These are phyloP conservation scores for Clitoria ternatea DNA, from an alignment of 306 rosid genomes.

Conservation along the genomic window DNA sequence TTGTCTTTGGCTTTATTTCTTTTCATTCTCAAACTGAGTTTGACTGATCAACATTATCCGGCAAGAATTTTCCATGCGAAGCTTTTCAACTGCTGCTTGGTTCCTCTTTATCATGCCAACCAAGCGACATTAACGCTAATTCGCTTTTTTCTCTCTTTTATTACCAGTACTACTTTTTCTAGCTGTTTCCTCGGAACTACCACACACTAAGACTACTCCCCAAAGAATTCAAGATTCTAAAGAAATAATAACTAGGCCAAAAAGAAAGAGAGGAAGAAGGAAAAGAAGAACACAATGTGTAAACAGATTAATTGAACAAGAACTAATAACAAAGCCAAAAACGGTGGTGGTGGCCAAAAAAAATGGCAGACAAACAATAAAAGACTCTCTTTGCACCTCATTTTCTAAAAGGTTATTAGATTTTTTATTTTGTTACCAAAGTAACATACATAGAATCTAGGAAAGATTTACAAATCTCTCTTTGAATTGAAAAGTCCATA, in stretches of 20 bases:
- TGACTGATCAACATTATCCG: slow-evolving; percentile 51
- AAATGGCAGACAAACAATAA: slow-evolving; percentile 20
- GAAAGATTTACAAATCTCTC: slow-evolving; percentile 16
- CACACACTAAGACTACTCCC: slow-evolving; percentile 37
- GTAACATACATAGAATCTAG: slow-evolving; percentile 34
- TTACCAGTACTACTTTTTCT: slow-evolving; percentile 4
- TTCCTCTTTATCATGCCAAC: slow-evolving; percentile 82
- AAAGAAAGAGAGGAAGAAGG: background rate
- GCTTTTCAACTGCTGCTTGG: slow-evolving; percentile 67
- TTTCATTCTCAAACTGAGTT: slow-evolving; percentile 40
- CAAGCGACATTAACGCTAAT: slow-evolving; percentile 65
- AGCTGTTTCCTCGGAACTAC: slow-evolving; percentile 60
- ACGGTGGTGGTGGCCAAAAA: background rate
- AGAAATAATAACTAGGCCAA: slow-evolving; percentile 6
- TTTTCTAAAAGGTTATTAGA: slow-evolving; percentile 28
- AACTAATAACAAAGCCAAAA: slow-evolving; percentile 24
- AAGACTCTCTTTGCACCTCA: slow-evolving; percentile 22
- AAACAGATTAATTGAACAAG: background rate
- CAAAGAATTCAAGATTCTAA: too few species aligned
- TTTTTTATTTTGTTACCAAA: slow-evolving; percentile 32
- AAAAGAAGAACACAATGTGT: slow-evolving; percentile 8
- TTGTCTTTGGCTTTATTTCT: slow-evolving; percentile 47
- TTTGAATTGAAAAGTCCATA: slow-evolving; percentile 8
- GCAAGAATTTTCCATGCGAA: slow-evolving; percentile 57
- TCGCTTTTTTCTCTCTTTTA: slow-evolving; percentile 21